A percentile compares a stretch with the other conserved stretches of the same genome.
These are phyloP conservation scores for Cercospora beticola DNA, from an alignment of 2,329 filamentous ascomycete genomes.

Conservation along the genomic window DNA sequence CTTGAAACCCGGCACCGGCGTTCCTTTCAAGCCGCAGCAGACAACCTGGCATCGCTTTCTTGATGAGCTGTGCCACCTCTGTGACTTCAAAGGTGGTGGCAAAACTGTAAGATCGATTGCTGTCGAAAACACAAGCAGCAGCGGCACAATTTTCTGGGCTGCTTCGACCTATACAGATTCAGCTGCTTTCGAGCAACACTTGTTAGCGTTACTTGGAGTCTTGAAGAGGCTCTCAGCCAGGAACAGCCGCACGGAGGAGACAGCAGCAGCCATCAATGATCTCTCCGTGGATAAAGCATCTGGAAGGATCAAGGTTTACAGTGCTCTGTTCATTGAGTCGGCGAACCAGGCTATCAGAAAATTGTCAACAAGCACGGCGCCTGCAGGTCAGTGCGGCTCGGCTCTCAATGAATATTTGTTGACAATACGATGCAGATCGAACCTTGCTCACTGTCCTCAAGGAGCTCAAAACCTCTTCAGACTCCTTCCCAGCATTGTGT, in stretches of 20 bases:
- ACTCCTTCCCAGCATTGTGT: background rate
- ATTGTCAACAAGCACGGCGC: background rate
- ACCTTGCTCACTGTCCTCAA: background rate
- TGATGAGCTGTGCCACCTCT: background rate
- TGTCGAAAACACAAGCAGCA: background rate
- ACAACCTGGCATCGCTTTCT: background rate
- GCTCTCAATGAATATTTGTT: background rate
- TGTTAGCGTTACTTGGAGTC: background rate
- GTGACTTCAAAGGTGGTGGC: background rate
- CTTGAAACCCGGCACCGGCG: background rate
- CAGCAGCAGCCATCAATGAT: background rate
- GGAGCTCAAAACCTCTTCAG: background rate
- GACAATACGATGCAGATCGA: background rate
- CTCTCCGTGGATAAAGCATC: background rate
- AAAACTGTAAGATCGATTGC: background rate
- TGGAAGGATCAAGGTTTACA: background rate
- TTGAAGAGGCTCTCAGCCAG: background rate
- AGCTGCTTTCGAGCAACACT: background rate
- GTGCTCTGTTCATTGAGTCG: background rate
- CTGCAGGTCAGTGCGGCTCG: background rate
- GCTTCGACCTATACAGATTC: background rate
- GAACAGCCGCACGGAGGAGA: background rate
- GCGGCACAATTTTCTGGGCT: background rate
- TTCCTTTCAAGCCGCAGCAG: background rate
- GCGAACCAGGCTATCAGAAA: background rate